Percentiles rank a stretch among this genome's conserved stretches.
phyloP scores from a whole-genome alignment of 2,329 filamentous ascomycete species.

The Thelonectria discophora region DNA sequence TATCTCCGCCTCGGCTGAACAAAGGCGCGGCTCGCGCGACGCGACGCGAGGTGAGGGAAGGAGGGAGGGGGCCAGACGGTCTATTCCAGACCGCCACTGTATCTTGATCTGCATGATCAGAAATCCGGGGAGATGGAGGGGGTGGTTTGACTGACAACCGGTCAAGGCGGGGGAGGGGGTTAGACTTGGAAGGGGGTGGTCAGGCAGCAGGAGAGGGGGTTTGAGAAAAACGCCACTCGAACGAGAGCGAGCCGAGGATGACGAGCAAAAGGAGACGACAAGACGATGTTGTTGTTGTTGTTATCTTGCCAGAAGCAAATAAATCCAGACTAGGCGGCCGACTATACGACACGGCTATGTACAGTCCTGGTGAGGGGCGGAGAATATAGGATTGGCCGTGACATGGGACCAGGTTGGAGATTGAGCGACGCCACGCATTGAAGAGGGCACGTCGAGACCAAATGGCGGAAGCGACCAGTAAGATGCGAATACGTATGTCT shows the following conservation, averaged over 20 bases:
- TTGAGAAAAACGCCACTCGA: constrained; percentile 2
- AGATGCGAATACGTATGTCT: constrained; percentile 27
- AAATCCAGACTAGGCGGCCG: constrained; percentile 5
- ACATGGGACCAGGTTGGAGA: constrained; percentile 16
- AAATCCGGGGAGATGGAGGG: constrained; percentile 34
- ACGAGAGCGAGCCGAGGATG: constrained; percentile 26
- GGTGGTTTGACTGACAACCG: not conserved
- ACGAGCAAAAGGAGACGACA: not conserved
- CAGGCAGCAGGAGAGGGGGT: constrained; percentile 8
- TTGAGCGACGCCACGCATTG: constrained; percentile 21
- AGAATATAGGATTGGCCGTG: constrained; percentile 15
- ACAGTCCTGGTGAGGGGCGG: constrained; percentile 13
- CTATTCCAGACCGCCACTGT: constrained; percentile 24
- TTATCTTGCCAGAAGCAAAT: constrained; percentile 11
- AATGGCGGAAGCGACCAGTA: constrained; percentile 17
- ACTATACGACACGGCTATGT: constrained; percentile 13
- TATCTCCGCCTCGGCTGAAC: constrained; percentile 19
- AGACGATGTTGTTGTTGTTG: not conserved
- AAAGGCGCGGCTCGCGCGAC: not conserved
- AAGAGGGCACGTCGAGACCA: not conserved
- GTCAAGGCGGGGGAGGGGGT: not conserved
- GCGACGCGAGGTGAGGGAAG: not conserved
- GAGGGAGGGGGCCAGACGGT: not conserved
- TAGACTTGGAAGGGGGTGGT: not conserved
- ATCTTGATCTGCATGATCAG: constrained; percentile 28